Base-by-base conservation (phyloP, 2,329 filamentous ascomycete species). In the Rutstroemia sp. region DNA sequence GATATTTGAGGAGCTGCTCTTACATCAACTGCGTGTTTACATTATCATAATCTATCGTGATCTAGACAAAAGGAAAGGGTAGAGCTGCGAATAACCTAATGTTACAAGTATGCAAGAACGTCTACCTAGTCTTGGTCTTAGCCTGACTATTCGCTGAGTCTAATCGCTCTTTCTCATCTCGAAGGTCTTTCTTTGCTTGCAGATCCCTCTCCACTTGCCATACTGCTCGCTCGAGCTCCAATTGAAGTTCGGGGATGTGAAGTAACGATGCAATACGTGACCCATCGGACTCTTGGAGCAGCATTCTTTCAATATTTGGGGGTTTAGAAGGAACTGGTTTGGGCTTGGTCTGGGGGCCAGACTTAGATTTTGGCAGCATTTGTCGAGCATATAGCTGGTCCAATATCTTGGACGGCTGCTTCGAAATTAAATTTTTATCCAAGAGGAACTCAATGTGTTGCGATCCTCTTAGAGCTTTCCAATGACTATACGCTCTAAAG, bases 401-500 rank as follows among this genome's bases (percentile, higher is more conserved):
- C 48, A 99, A 78, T 6, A 81, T 75, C 14, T 79, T 73, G 0
- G 87, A 90, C 0, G 90, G 84, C 14, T 78, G 76, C 0, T 83
- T 76, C 2, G 76, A 78, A 40, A 95, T 75, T 27, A 94, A 79
- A 48, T 86, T 82, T 62, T 92, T 85, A 57, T 87, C 75, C 42
- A 92, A 72, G 12, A 99, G 80, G 71, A 89, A 94, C 63, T 92
- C 82, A 36, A 97, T 75, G 69, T 97, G 89, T 66, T 84, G 88
- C 19, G 90, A 92, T 54, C 94, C 94, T 39, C 83, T 82, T 54
- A 95, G 75, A 53, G 94, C 94, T 74, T 87, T 82, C 83, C 88
- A 95, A 72, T 96, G 90, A 19, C 89, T 95, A 87, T 88, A 97
- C 25, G 90, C 87, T 61, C 94, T 82, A 75, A 95, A 99, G 17